Evolutionary conservation across 495 filamentous ascomycete genomes (phyloP), one percentile per base, ranked within the genome.

Genomic region (Aspergillus kassunensis): DNA sequence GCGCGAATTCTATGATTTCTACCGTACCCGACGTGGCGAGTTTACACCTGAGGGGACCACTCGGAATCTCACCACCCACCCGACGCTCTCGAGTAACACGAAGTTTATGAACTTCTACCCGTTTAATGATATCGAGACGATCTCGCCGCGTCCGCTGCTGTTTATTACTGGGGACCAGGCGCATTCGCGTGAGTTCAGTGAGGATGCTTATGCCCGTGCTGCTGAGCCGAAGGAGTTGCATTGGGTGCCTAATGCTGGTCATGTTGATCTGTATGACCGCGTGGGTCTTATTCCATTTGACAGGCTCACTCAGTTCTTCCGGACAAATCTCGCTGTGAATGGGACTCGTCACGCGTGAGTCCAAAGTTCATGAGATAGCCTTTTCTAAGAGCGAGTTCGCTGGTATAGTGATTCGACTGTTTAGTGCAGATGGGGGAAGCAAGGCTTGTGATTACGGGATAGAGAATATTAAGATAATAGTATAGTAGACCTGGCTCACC

Each of bases 61-160:
- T 1, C 18, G 44, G 15, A 19, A 63, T 6, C 49, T 63, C 21
- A 61, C 60, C 0, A 66, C 63, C 0, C 51, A 54, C 40, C 60
- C 57, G 0, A 61, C 60, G 0, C 49, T 63, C 30, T 55, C 63
- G 5, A 57, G 55, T 18, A 54, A 44, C 45, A 39, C 51, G 0
- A 57, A 57, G 43, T 66, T 61, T 33, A 42, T 63, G 48, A 66
- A 66, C 36, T 66, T 61, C 43, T 66, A 66, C 43, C 60, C 60
- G 0, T 66, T 63, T 41, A 61, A 55, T 12, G 58, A 52, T 6
- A 61, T 66, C 27, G 53, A 66, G 4, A 57, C 55, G 0, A 63
- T 66, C 49, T 63, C 63, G 21, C 63, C 63, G 3, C 60, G 63
- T n/a, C 60, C 63, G 4, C 29, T 66, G 48, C 45, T 66, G 6